Base-by-base conservation (phyloP, 1,139 yeast species). In the Geotrichum candidum region DNA sequence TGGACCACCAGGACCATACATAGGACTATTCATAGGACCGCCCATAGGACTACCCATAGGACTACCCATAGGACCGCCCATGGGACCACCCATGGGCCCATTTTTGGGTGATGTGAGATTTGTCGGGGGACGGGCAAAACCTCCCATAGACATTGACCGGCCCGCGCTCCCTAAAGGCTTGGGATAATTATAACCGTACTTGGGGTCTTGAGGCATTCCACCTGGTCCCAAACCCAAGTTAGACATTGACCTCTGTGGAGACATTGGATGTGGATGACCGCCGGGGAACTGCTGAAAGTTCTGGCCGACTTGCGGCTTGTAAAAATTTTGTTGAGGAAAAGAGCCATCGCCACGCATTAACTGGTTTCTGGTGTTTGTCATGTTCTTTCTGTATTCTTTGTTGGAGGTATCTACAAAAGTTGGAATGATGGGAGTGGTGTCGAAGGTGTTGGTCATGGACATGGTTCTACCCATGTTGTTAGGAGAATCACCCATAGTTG, bases 361-460 rank as follows among this genome's bases (percentile, higher is more conserved):
- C 22, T 25, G 35, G 31, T 68, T 69, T 45, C 74, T 68, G 35
- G 70, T 63, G 61, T 70, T 74, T 38, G 70, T 68, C 64, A 73
- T 68, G 53, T 73, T 71, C 59, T 72, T 73, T 33, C 77, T 68
- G 64, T 74, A 74, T 60, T 71, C 65, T 54, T 68, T 53, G 56
- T 62, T 67, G 1, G 63, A 61, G 25, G 63, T 54, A n/a, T 64
- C 66, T 13, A 65, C 58, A n/a, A 74, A 64, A 35, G 72, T 72
- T 31, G 77, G 77, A 50, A 74, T 74, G 55, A 74, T 66, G 15
- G 77, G 77, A n/a, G 76, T 69, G 1, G 77, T 71, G 62, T 74
- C 77, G 56, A 68, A 72, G 10, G 68, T 68, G 53, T 68, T 64
- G 27, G 72, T 67, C 58, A 74, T 69, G 6, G 74, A 68, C 74